Percentiles rank a stretch among this genome's conserved stretches.
phyloP scores from a whole-genome alignment of 805 yeast genomes.

The Candida sanyiensis region DNA sequence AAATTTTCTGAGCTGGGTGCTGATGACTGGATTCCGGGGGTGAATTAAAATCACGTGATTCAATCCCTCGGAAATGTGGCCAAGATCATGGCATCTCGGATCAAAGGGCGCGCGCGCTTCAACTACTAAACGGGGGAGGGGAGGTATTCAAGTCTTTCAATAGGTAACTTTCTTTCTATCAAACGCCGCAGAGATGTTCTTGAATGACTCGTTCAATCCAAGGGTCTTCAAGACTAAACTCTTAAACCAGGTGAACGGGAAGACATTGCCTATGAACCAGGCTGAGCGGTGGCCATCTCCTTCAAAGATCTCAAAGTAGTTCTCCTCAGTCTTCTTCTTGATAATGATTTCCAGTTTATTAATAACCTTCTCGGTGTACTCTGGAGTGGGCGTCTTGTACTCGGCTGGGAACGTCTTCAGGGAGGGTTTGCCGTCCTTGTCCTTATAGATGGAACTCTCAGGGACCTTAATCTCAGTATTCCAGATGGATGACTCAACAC shows the following conservation, averaged over 20 bases:
- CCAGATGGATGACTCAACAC: constrained; percentile 32
- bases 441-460: constrained; percentile 14
- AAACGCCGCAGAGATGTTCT: too few relatives aligned
- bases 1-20: constrained; percentile 4
- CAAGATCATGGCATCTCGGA: too few relatives aligned
- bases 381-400: constrained; percentile 27
- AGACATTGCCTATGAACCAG: constrained; percentile 8
- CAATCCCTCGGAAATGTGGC: too few relatives aligned
- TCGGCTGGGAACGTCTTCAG: not conserved
- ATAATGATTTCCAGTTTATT: constrained; percentile 24
- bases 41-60: too few relatives aligned
- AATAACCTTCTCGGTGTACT: constrained; percentile 35
- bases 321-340: not conserved
- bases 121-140: too few relatives aligned
- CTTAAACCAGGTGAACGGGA: constrained; percentile 6
- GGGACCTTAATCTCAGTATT: constrained; percentile 6
- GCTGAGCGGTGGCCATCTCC: constrained; percentile 11
- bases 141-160: too few relatives aligned
- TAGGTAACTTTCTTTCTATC: too few relatives aligned
- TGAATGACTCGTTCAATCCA: constrained; percentile 1
- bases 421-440: constrained; percentile 7
- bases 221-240: not conserved
- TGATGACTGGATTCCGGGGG: too few relatives aligned
- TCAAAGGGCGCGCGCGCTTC: too few relatives aligned
- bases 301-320: constrained; percentile 12